Percentiles rank a stretch among this genome's conserved stretches.
phyloP scores from a whole-genome alignment of 305 asterid genomes.

The Fraxinus floribunda region DNA sequence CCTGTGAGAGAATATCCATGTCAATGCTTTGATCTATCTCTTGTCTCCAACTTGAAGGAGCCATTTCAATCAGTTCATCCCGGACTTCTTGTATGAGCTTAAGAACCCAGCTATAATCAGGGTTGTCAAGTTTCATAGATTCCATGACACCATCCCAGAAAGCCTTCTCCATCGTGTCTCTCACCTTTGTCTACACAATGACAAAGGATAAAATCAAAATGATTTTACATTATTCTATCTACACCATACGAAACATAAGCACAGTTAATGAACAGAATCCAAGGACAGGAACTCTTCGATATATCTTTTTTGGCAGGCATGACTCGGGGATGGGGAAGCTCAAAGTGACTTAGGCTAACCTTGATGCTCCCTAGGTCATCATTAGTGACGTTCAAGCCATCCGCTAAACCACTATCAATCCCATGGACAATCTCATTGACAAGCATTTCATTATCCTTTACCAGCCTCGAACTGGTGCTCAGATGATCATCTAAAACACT shows the following conservation, averaged over 20 bases:
- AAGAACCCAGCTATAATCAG: constrained; percentile 26
- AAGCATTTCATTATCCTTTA: constrained; percentile 26
- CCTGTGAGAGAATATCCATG: constrained; percentile 28
- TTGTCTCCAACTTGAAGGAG: constrained; percentile 34
- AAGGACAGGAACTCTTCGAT: not conserved
- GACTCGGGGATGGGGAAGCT: not conserved
- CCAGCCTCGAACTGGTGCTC: constrained; percentile 3
- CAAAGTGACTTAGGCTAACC: constrained; percentile 11
- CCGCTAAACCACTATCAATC: not conserved
- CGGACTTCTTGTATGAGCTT: constrained; percentile 29
- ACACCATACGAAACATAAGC: not conserved
- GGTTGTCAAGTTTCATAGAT: constrained; percentile 24
- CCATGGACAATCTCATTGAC: constrained; percentile 34
- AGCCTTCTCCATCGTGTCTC: constrained; percentile 29
- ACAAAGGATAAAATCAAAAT: not conserved
- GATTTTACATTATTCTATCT: not conserved
- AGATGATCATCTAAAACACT: not conserved
- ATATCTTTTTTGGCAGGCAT: not conserved
- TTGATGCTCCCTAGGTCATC: constrained; percentile 4
- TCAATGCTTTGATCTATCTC: constrained; percentile 28
- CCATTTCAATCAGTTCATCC: constrained; percentile 30
- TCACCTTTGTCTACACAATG: constrained; percentile 20
- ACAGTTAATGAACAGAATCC: not conserved
- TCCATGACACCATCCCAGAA: constrained; percentile 34
- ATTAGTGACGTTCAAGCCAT: constrained; percentile 9